These are phyloP conservation scores for Karstenula rhodostoma DNA, from an alignment of 2,329 filamentous ascomycete species.

Conservation along the genomic window DNA sequence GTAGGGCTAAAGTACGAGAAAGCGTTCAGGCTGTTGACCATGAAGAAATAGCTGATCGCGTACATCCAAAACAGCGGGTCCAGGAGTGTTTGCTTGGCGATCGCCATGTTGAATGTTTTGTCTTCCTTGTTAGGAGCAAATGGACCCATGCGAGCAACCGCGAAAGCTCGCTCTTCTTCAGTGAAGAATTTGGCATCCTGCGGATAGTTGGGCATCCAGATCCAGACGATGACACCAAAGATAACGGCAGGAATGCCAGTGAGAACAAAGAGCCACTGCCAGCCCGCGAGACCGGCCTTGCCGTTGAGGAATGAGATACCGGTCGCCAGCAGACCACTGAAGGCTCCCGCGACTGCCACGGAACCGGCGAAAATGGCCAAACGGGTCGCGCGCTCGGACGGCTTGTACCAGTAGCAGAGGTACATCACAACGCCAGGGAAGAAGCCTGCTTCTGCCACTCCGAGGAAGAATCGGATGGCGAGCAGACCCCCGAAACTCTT, in stretches of 20 bases:
- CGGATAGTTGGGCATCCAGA: slow-evolving; percentile 78
- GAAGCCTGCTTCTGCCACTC: slow-evolving; percentile 73
- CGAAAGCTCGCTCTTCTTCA: slow-evolving; percentile 72
- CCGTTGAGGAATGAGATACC: slow-evolving; percentile 74
- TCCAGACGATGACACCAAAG: slow-evolving; percentile 72
- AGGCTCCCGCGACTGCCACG: slow-evolving; percentile 78
- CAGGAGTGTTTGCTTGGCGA: slow-evolving; percentile 56
- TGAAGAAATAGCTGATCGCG: slow-evolving; percentile 49
- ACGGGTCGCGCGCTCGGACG: slow-evolving; percentile 76
- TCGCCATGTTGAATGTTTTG: slow-evolving; percentile 56
- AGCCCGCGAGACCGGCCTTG: slow-evolving; percentile 41
- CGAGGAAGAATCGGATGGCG: slow-evolving; percentile 63
- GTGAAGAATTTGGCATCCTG: slow-evolving; percentile 76
- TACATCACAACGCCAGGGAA: slow-evolving; percentile 73
- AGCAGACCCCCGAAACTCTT: neutral
- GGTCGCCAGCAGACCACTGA: slow-evolving; percentile 75
- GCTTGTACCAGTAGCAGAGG: slow-evolving; percentile 81
- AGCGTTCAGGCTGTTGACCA: slow-evolving; percentile 54
- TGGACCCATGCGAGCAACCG: slow-evolving; percentile 68
- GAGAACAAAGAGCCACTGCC: slow-evolving; percentile 59
- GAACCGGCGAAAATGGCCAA: slow-evolving; percentile 82
- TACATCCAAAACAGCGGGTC: slow-evolving; percentile 63
- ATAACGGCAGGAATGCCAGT: slow-evolving; percentile 73
- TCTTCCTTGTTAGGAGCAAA: slow-evolving; percentile 53
- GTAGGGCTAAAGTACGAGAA: slow-evolving; percentile 65